Evolutionary conservation across 441 rosid genomes (phyloP), one percentile per base, ranked within the genome.

Genomic region (Manihot esculenta): DNA sequence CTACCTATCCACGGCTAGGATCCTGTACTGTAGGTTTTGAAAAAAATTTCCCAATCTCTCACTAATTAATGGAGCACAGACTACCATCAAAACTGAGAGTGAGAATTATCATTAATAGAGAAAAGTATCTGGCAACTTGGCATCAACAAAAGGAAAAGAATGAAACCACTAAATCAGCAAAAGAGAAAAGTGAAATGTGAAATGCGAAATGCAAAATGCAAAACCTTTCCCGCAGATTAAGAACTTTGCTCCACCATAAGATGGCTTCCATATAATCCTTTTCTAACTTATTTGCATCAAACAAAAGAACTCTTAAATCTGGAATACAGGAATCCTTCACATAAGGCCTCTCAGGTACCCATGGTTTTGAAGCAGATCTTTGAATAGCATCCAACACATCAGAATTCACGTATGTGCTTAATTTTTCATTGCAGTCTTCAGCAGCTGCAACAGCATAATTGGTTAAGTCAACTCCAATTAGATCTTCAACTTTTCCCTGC

Each of bases 401-500:
- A 13, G 69, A 71, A 68, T 77, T 80, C 10, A 80, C 79, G 13
- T 63, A 42, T 45, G 42, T 68, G 10, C 62, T 74, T 58, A 84
- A 62, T 64, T 63, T 84, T 53, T 73, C 18, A 27, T 77, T 80
- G 74, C 88, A 82, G 65, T 82, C 83, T 53, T 84, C 84, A 26
- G 79, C 80, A 68, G 71, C 83, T 23, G 84, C 84, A 68, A 77
- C 17, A 2, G 69, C 82, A 71, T 80, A 66, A 38, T 30, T 51
- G 70, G 65, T 70, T 35, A 80, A 75, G 70, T 79, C 78, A 64
- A 77, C 49, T 62, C 77, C 79, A 56, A 62, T 71, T 56, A 80
- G 77, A 55, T 84, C 84, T 69, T 84, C 88, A 33, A 76, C 79
- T 59, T 68, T 77, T 57, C 82, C 84, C 88, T 78, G 84, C 69